Evolutionary conservation across 2,329 filamentous ascomycete genomes (phyloP).

Genomic region (Atkinsonella texensis): DNA sequence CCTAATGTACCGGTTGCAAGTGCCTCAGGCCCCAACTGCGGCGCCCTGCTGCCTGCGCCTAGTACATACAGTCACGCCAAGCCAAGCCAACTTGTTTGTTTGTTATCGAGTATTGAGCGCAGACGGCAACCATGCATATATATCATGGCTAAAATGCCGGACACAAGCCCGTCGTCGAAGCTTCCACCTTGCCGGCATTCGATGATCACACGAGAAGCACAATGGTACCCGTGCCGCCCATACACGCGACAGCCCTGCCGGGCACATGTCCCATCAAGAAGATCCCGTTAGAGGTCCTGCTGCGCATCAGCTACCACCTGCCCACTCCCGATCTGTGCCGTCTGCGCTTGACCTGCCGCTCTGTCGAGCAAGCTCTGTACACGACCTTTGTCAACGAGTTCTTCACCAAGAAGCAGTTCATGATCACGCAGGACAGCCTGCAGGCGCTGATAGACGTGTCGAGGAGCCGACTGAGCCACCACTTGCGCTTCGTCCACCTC

Average conservation of each 20-base stretch:
- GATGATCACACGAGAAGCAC: not conserved
- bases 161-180: no score
- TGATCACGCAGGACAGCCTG: conserved; percentile 45
- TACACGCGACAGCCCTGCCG: not conserved
- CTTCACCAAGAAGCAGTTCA: conserved; percentile 55
- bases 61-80: no score
- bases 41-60: no score
- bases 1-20: no score
- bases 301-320: conserved; percentile 40
- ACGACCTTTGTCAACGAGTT: conserved; percentile 47
- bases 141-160: no score
- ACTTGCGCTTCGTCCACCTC: conserved; percentile 25
- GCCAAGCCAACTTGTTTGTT: no score
- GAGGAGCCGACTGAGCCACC: conserved; percentile 27
- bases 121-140: no score
- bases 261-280: conserved; percentile 14
- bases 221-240: not conserved
- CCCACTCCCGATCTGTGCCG: conserved; percentile 41
- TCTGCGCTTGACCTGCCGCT: conserved; percentile 43
- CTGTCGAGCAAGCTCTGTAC: conserved; percentile 41
- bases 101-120: no score
- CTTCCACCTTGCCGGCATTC: no score
- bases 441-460: conserved; percentile 41
- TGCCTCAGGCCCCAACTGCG: no score
- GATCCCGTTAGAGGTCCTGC: conserved; percentile 48